Conservation (phyloP, 495 filamentous ascomycete genomes). For the Pseudomonodictys pantanalensis region DNA sequence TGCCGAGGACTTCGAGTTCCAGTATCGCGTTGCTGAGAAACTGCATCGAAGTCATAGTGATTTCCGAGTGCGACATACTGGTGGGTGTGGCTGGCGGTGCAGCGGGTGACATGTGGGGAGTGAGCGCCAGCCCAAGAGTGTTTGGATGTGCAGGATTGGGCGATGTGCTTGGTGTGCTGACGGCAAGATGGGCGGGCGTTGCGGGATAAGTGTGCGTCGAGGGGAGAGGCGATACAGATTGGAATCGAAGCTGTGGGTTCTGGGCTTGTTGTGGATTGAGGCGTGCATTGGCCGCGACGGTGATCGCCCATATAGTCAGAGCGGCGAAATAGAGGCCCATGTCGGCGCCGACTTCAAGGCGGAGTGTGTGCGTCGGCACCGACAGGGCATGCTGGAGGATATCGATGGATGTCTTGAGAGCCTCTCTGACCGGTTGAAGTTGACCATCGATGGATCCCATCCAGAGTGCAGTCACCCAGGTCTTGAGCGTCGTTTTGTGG, state of each 20-base stretch:
- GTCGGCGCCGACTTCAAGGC: constrained; percentile 36
- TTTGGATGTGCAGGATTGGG: constrained; percentile 16
- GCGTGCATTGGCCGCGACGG: constrained; percentile 27
- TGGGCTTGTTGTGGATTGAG: constrained; percentile 13
- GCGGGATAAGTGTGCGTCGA: constrained; percentile 5
- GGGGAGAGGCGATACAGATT: constrained; percentile 16
- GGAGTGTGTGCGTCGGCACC: constrained; percentile 29
- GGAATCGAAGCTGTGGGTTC: constrained; percentile 9
- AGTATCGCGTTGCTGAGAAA: constrained; percentile 22
- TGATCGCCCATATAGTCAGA: constrained; percentile 38
- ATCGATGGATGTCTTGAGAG: constrained; percentile 28
- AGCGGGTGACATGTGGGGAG: constrained; percentile 6
- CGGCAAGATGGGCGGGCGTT: constrained; percentile 2
- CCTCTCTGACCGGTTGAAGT: constrained; percentile 17
- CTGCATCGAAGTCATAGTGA: constrained; percentile 10
- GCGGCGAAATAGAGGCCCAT: constrained; percentile 39
- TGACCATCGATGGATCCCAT: constrained; percentile 11
- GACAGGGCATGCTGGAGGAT: constrained; percentile 31
- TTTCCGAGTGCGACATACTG: constrained; percentile 30
- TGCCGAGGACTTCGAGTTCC: constrained; percentile 23
- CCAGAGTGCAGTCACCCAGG: constrained; percentile 30
- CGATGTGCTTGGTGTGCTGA: constrained; percentile 1
- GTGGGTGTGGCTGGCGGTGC: neutral
- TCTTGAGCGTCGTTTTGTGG: constrained; percentile 19
- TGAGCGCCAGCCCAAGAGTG: constrained; percentile 9